Base-by-base conservation (phyloP, 2,329 filamentous ascomycete species). In the Aspergillus felis region DNA sequence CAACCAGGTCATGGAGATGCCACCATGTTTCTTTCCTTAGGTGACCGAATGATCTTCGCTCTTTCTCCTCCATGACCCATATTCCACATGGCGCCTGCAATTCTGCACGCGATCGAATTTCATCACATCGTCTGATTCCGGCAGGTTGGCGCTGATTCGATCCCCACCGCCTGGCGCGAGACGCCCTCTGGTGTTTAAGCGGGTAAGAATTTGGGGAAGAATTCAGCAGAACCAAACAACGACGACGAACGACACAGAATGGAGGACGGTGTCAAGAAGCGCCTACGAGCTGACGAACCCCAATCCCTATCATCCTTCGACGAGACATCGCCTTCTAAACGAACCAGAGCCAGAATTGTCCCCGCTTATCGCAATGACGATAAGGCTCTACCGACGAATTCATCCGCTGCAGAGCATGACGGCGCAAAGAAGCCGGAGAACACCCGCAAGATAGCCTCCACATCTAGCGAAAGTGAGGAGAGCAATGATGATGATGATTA, bases 401-500 rank as follows among this genome's bases (percentile, higher is more conserved):
- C 42, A 24, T 47, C 41, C 10, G 14, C 50, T 7, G 49, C 41
- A 41, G 41, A 50, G 32, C 53, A 32, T 25, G 32, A 50, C 32
- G 27, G 20, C 6, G 47, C 49, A 29, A 22, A n/a, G 51, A 49
- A 46, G n/a, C 48, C 57, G 38, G 55, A 44, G 53, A 55, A 41
- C 27, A 48, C 56, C 28, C 35, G 24, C 29, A 35, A 42, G 48
- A 24, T 47, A 27, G 44, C 58, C 25, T 46, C 17, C 27, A 27
- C 42, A 46, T 32, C 42, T 17, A 28, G 25, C n/a, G n/a, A 46
- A 32, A 50, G 35, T 14, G 53, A 49, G 32, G 42, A 55, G 14
- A 53, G 58, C 20, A 55, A 63, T 5, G 59, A 65, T 22, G 60
- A 25, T 17, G 64, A 65, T 49, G 63, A 66, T 54, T 64, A 61